Base-by-base conservation (phyloP, 139 green algal genomes). In the Chlamydomonas asymmetrica region DNA sequence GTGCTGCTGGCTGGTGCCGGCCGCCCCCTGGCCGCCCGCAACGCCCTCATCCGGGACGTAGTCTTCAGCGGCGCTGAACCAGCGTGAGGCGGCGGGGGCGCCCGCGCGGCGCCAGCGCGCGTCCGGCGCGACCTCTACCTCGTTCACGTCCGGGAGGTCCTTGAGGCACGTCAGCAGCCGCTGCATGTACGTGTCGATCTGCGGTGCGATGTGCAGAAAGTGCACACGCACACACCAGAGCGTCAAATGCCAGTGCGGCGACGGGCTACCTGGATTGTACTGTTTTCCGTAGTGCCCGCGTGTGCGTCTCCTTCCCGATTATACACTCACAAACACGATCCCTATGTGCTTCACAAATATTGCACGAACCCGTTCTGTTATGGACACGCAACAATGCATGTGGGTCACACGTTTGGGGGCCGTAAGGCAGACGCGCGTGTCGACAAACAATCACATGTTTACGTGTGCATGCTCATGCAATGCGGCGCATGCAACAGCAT, bases 101-200 rank as follows among this genome's bases (percentile, higher is more conserved):
- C 70, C 78, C 7, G 50, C 54, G 20, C 75, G 80, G 43, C 80
- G 39, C 80, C 80, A 86, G 45, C 41, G n/a, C n/a, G 38, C 80
- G 29, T 82, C 64, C 13, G 74, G 67, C 34, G 57, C 31, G 34
- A 86, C 52, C 71, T 86, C 74, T 25, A 86, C 80, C 70, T 86
- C 80, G 27, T 39, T 65, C 0, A 86, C 66, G 16, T 59, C 31
- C 2, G 80, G 70, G 13, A 40, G 29, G 22, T 56, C 39, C 7
- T 41, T 59, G 13, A 86, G 66, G n/a, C 31, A 39, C 4, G 18
- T 31, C 2, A 86, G 29, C 9, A 86, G 60, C 16, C 45, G 34
- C 39, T 72, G 37, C 65, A 67, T 80, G 70, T 78, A 86, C 2
- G 74, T 78, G 71, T 86, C 80, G 0, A 80, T 37, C 60, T 82